Evolutionary conservation across 225 moss, liverwort and hornwort genomes (phyloP), one percentile per base, ranked within the genome.

Genomic region (Pleurozium schreberi): DNA sequence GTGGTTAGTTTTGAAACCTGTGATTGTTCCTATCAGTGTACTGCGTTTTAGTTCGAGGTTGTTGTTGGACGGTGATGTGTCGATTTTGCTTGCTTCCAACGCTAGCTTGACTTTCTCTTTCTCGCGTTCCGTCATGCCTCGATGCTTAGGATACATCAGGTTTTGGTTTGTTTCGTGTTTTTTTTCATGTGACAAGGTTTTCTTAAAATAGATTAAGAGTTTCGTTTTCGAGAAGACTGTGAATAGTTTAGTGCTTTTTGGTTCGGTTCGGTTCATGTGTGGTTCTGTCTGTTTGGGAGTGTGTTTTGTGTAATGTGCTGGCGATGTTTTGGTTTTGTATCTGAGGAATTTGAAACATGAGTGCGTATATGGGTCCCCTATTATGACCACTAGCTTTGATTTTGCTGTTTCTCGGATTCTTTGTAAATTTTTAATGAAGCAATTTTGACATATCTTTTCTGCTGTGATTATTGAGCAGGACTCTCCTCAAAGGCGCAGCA

Each of bases 401-500:
- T 36, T 33, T 19, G 14, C 18, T 49, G 13, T 69, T 30, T 53
- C 62, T 53, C 8, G 53, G 20, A 67, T 40, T 84, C 8, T 40
- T 26, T 40, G 40, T 69, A 53, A 55, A 16, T 65, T 40, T 49
- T 34, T 14, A 53, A 33, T 82, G 59, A 57, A 50, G 22, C 36
- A 25, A 63, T 84, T 36, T 53, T 90, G 75, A 90, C 84, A 58
- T 34, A 7, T 42, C 5, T 84, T 84, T 85, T 81, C 27, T 87
- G 42, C 28, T 91, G 87, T 92, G 89, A 74, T 88, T 65, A 7
- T 89, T 68, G 75, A 80, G 84, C 93, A 94, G 93, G 94, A 93
- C 70, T 90, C 93, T 88, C 93, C 92, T 36, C 92, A 85, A 75
- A 88, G 94, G 84, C 93, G 93, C 88, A 94, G 94, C 92, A 94